Conservation (phyloP, 768 basidiomycete genomes). For the Russula sp. region DNA sequence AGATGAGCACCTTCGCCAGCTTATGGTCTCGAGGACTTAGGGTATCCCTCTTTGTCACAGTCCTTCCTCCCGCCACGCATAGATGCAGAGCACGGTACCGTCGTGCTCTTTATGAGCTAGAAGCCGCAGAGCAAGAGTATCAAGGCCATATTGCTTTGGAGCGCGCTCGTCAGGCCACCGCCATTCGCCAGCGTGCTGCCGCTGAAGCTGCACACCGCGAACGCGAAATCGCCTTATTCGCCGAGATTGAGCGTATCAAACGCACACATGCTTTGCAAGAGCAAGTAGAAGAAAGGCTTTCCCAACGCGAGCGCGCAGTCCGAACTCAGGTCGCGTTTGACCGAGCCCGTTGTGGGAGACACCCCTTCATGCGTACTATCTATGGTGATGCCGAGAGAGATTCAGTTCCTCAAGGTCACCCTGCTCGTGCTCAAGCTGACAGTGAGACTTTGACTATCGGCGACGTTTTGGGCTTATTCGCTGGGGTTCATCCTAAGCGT, state of each 20-base stretch:
- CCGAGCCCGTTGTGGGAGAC: neutral
- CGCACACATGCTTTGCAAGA: slow-evolving; percentile 1
- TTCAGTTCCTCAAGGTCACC: neutral
- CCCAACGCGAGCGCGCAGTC: neutral
- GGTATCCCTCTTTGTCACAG: neutral
- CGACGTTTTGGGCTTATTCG: neutral
- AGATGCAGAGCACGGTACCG: too few relatives aligned
- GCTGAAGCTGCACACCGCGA: slow-evolving; percentile 2
- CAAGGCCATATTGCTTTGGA: too few relatives aligned
- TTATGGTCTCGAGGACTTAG: neutral
- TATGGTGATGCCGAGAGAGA: neutral
- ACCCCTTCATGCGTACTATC: neutral
- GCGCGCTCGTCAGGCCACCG: too few relatives aligned
- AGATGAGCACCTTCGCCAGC: neutral
- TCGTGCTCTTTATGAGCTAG: too few relatives aligned
- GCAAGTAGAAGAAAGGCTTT: neutral
- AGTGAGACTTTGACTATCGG: neutral
- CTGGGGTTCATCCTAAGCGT: neutral
- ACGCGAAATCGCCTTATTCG: slow-evolving; percentile 11
- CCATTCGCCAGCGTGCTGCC: slow-evolving; percentile 9
- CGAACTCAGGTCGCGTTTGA: neutral
- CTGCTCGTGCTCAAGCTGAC: neutral
- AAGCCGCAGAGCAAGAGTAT: too few relatives aligned
- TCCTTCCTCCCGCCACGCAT: neutral
- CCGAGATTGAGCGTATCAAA: slow-evolving; percentile 8